These are phyloP conservation scores for Lentinula boryana DNA, from an alignment of 768 basidiomycete species.

Conservation along the genomic window DNA sequence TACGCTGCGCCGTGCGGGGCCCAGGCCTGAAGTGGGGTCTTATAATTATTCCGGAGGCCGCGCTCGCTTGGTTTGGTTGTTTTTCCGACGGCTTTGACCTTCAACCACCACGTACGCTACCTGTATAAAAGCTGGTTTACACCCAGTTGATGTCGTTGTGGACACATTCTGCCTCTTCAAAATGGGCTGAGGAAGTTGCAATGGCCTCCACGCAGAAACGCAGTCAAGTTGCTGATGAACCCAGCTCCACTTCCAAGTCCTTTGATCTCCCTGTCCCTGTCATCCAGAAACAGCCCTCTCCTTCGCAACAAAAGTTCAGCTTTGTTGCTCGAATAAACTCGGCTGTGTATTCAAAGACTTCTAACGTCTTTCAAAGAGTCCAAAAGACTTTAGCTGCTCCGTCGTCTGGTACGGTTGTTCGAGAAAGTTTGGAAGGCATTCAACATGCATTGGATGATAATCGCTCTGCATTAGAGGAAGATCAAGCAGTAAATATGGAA, in stretches of 20 bases:
- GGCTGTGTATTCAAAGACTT: not conserved
- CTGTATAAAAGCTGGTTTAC: not conserved
- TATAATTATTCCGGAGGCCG: not conserved
- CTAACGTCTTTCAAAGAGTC: not conserved
- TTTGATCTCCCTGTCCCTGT: constrained; percentile 3
- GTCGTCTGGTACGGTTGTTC: not conserved
- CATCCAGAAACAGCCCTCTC: not conserved
- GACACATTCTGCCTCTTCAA: constrained; percentile 4
- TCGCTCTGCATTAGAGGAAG: not conserved
- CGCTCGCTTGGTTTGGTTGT: not conserved
- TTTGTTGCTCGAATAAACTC: not conserved
- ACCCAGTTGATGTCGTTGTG: constrained; percentile 5
- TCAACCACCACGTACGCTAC: not conserved
- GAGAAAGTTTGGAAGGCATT: not conserved
- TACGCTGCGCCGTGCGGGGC: not conserved
- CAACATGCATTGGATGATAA: not conserved
- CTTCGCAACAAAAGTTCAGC: not conserved
- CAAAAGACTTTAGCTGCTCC: not conserved
- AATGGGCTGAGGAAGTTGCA: constrained; percentile 7
- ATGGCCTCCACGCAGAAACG: constrained; percentile 1
- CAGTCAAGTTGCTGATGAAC: not conserved
- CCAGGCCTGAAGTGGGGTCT: not conserved
- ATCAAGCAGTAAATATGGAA: not conserved
- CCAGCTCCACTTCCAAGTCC: not conserved
- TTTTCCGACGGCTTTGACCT: not conserved